Evolutionary conservation across 495 filamentous ascomycete genomes (phyloP), one percentile per base, ranked within the genome.

Genomic region (Chaetomium tenue): DNA sequence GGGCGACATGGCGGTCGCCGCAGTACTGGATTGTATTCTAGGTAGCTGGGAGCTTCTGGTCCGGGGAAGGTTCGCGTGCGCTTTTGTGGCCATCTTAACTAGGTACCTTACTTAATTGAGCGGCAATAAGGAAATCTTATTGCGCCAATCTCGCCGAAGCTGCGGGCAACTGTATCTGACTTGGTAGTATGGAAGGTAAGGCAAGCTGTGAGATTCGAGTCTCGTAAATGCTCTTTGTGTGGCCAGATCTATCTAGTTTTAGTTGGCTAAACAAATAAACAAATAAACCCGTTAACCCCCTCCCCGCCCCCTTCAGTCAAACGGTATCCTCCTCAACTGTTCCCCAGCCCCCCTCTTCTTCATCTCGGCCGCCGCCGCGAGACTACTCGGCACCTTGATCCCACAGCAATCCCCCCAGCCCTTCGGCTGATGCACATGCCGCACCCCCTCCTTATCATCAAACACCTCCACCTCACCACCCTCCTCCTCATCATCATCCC

Each of bases 351-450:
- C 81, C 51, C 83, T 82, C 80, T 96, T 97, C 77, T 84, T 88
- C 84, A 88, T 87, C 76, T 96, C 93, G 70, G 89, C 87, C 12
- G 88, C 88, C 16, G 94, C 95, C 30, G 91, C 94, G 66, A 97
- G 83, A 51, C 89, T 91, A 71, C 92, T 95, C 15, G 95, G 94
- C 18, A 99, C 93, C 77, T 97, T 95, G 77, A 99, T 99, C 42
- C 94, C 95, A 70, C 94, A 99, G 76, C 95, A 99, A 72, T 99
- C 95, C 1, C 95, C 95, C 87, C 94, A 99, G 63, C 86, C 88
- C 56, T 78, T 83, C 59, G 71, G 71, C 66, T 82, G 79, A 72
- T 93, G 91, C 39, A 79, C 71, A 63, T 88, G 85, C 75, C 93
- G 88, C 47, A 77, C 84, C 72, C 86, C 86, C 1, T 87, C 83